Evolutionary conservation across 345 rosid species (phyloP), one percentile per base, ranked within the genome.

Genomic region (Eucalyptus curtisii): DNA sequence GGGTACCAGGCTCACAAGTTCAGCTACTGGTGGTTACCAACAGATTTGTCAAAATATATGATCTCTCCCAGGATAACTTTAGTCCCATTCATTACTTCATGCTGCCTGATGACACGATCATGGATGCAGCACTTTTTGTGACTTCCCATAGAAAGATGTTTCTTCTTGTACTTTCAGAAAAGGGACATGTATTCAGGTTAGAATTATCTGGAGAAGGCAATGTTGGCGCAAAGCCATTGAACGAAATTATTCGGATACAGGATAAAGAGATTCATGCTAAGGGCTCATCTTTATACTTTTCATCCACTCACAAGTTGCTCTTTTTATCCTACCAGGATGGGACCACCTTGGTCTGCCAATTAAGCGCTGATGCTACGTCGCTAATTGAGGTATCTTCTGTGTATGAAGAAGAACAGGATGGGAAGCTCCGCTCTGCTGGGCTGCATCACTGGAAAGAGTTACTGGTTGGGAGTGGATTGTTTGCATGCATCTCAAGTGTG

Each of bases 1-100:
- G 99, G 99, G 99, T 98, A 90, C 96, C 97, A 86, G 98, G 97
- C 91, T 98, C 99, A 90, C 99, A 95, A 90, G 99, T 97, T 93
- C 98, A 95, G 89, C 92, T 98, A 89, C 94, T 95, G 95, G 97
- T 96, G 88, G 97, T 95, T 87, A 94, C 99, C 87, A 96, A 96
- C 92, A 93, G 94, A 92, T 97, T 98, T 90, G 97, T 96, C 90
- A 98, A 98, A 92, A 96, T 98, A 89, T 98, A 95, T 91, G 99
- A 97, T 92, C 96, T 98, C 27, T 96, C 99, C 86, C 99, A 95
- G 94, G 99, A 98, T 91, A 96, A 93, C 90, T 96, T 98, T 88
- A 97, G 99, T 93, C 99, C 99, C 81, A 87, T 96, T 91, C 97
- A 97, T 92, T 97, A 97, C 93, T 94, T 97, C 92, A 97, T 99